Conservation (phyloP, 2,329 filamentous ascomycete genomes). For the Trichoderma harzianum region DNA sequence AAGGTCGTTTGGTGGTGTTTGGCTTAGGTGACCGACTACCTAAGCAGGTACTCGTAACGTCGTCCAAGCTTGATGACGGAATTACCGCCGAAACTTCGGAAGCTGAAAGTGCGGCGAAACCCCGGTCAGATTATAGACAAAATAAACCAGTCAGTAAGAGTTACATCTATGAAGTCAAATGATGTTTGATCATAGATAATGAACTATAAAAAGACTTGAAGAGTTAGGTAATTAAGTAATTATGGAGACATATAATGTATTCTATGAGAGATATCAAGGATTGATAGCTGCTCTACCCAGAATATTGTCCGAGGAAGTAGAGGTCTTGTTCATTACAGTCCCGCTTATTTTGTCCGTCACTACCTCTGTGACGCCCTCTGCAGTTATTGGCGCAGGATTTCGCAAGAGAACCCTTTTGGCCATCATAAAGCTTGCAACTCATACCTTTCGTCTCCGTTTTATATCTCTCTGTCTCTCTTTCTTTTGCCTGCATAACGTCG, state of each 20-base stretch:
- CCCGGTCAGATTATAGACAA: not conserved
- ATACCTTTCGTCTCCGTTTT: not conserved
- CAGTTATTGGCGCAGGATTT: not conserved
- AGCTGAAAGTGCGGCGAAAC: not conserved
- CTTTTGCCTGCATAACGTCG: not conserved
- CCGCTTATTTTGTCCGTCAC: not conserved
- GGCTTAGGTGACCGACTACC: not conserved
- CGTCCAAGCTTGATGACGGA: constrained; percentile 9
- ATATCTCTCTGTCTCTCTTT: not conserved
- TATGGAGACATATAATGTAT: too few relatives aligned
- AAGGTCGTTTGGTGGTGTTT: not conserved
- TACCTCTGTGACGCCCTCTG: not conserved
- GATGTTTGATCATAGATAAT: not conserved
- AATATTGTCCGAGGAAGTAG: accelerated
- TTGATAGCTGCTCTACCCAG: not conserved
- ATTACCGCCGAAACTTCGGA: constrained; percentile 15
- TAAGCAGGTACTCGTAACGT: not conserved
- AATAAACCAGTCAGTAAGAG: not conserved
- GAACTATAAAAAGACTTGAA: not conserved
- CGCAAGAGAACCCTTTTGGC: not conserved
- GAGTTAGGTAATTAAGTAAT: not conserved
- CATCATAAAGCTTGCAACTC: not conserved
- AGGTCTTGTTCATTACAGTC: not conserved
- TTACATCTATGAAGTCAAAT: not conserved
- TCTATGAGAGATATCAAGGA: not conserved